These are phyloP conservation scores for Tetracladium marchalianum DNA, from an alignment of 495 filamentous ascomycete species.

Conservation along the genomic window DNA sequence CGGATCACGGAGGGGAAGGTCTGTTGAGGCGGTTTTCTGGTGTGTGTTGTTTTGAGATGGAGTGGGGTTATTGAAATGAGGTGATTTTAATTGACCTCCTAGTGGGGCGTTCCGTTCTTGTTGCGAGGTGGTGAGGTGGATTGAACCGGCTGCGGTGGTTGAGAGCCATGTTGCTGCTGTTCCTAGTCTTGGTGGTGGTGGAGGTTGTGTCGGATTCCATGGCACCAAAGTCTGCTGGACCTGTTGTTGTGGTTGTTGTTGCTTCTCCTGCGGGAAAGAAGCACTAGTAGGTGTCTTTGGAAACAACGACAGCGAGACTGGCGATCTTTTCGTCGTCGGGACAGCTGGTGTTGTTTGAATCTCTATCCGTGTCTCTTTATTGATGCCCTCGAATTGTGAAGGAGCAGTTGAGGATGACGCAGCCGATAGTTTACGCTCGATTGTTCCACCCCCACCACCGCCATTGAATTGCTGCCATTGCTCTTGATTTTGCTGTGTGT, in stretches of 20 bases:
- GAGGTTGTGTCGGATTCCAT: conserved; percentile 17
- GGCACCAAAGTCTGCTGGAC: conserved; percentile 12
- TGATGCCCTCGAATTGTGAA: not conserved
- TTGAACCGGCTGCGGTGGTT: conserved; percentile 18
- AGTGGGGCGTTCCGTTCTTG: conserved; percentile 3
- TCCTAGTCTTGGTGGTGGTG: conserved; percentile 10
- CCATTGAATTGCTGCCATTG: not conserved
- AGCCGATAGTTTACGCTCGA: not conserved
- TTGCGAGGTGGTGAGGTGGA: conserved; percentile 10
- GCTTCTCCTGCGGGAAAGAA: not conserved
- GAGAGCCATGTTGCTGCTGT: conserved; percentile 16
- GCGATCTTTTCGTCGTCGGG: conserved; percentile 1
- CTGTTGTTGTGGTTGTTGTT: conserved; percentile 1
- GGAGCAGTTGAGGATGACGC: not conserved
- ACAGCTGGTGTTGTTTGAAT: not conserved
- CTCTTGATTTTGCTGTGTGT: not conserved
- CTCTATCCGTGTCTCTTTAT: conserved; percentile 1
- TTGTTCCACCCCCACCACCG: not conserved
- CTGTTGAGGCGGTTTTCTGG: conserved; percentile 4
- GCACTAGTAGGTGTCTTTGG: not conserved
- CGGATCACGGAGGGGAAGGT: conserved; percentile 4
- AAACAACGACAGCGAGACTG: conserved; percentile 1
- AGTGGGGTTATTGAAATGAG: not conserved
- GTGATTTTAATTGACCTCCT: conserved; percentile 16
- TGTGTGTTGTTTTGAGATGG: not conserved